Percentiles rank a stretch among this genome's conserved stretches.
These are phyloP conservation scores for Nephelium lappaceum DNA, from an alignment of 345 rosid species.

Conservation along the genomic window DNA sequence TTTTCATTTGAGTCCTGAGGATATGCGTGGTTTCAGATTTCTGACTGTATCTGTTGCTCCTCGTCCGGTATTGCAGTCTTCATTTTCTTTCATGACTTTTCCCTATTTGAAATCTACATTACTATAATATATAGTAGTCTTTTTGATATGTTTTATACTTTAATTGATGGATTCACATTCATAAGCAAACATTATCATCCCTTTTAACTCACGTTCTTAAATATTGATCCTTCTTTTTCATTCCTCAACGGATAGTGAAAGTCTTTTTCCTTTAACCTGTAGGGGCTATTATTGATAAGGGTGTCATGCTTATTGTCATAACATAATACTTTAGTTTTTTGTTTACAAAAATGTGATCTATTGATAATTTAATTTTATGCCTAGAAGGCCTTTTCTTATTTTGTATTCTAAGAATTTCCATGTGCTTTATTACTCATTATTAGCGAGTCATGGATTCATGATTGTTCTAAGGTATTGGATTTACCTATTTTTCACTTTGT, in stretches of 20 bases:
- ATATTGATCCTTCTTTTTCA: background rate
- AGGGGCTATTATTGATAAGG: background rate
- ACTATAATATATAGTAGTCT: background rate
- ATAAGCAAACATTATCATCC: background rate
- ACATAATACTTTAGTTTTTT: background rate
- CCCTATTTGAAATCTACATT: conserved; percentile 19
- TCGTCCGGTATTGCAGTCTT: conserved; percentile 64
- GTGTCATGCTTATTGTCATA: conserved; percentile 1
- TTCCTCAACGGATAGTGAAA: conserved; percentile 5
- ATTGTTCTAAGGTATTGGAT: background rate
- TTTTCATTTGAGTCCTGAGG: conserved; percentile 72
- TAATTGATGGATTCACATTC: background rate
- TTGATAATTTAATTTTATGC: background rate
- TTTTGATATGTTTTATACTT: background rate
- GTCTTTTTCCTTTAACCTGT: background rate
- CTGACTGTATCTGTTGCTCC: conserved; percentile 96
- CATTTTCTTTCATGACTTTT: conserved; percentile 7
- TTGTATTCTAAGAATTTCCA: background rate
- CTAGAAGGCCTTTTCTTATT: background rate
- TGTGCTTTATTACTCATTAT: background rate
- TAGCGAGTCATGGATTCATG: background rate
- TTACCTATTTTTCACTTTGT: background rate
- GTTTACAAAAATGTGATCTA: background rate
- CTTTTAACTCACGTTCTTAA: background rate
- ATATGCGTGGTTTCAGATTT: conserved; percentile 83